phyloP scores from a whole-genome alignment of 1,139 yeast genomes.

The Sugiyamaella japonica region DNA sequence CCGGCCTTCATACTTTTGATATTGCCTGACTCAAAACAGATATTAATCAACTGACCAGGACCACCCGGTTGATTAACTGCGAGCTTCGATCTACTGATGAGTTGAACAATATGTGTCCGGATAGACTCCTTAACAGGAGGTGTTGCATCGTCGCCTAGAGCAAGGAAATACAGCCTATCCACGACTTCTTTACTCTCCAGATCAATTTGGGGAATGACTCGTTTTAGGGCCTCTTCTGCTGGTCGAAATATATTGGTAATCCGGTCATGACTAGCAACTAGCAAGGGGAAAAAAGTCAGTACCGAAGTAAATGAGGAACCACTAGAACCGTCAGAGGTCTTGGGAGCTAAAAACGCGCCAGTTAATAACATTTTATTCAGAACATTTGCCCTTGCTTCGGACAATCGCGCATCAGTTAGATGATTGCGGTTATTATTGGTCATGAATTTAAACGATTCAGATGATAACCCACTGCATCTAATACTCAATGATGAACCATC shows the following conservation, averaged over 20 bases:
- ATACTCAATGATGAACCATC: not conserved
- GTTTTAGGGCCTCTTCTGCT: conserved; percentile 54
- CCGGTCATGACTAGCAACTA: conserved; percentile 67
- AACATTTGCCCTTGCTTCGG: conserved; percentile 50
- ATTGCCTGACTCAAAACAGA: conserved; percentile 59
- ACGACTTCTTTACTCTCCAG: conserved; percentile 52
- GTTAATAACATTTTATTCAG: conserved; percentile 39
- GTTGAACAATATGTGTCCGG: conserved; percentile 58
- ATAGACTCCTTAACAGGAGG: conserved; percentile 54
- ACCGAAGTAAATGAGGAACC: conserved; percentile 21
- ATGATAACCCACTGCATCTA: conserved; percentile 61
- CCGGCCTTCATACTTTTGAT: conserved; percentile 52
- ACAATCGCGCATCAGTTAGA: conserved; percentile 52
- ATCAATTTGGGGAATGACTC: conserved; percentile 47
- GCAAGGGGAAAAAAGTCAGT: conserved; percentile 37
- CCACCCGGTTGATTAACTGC: conserved; percentile 44
- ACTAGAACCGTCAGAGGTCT: conserved; percentile 14
- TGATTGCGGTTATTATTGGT: conserved; percentile 67
- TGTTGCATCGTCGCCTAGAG: conserved; percentile 40
- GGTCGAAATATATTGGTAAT: conserved; percentile 54
- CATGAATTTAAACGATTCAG: conserved; percentile 57
- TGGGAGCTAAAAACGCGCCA: conserved; percentile 46
- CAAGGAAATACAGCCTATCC: conserved; percentile 46
- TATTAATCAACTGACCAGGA: conserved; percentile 45
- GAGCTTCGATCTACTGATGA: conserved; percentile 53